Evolutionary conservation across 2,329 filamentous ascomycete genomes (phyloP), one percentile per base, ranked within the genome.

Genomic region (Botrytis elliptica): DNA sequence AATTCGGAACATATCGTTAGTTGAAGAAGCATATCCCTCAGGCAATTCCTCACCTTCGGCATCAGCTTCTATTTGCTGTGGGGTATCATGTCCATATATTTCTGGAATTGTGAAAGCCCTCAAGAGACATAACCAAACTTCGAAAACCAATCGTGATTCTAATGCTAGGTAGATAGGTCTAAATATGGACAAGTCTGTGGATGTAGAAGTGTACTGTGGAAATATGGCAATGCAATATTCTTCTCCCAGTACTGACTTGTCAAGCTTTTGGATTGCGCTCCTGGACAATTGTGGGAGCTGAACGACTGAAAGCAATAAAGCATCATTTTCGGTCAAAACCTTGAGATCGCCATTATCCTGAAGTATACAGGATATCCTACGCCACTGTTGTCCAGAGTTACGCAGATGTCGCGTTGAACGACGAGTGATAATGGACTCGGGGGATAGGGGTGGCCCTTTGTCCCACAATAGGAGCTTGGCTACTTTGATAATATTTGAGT

Each of bases 221-320:
- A 98, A 98, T 65, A 99, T 95, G 70, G 93, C 95, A 76, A 99
- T 93, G 84, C 95, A 98, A 80, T 93, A 96, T 74, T 98, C 94
- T 81, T 96, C 93, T 76, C 97, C 94, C 60, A 99, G 84, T 14
- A 99, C 95, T 8, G 95, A 97, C 70, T 90, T 90, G 82, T 98
- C 94, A 70, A 99, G 86, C 78, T 95, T 90, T 82, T 99, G 96
- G 70, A 99, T 91, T 14, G 95, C 94, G 81, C 92, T 96, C 71
- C 96, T 89, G 29, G 94, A 96, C 12, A 99, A 86, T 79, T 97
- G 93, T 20, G 94, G 93, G 8, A 99, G 86, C 79, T 97, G 94
- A 70, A 98, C 92, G 65, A 94, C 89, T 42, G 93, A 92, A 25
- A 98, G 86, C 14, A 97, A 86, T 0, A 90, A 90, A 65, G 92